Conservation (phyloP, 2,329 filamentous ascomycete species). For the Xylaria sp. region DNA sequence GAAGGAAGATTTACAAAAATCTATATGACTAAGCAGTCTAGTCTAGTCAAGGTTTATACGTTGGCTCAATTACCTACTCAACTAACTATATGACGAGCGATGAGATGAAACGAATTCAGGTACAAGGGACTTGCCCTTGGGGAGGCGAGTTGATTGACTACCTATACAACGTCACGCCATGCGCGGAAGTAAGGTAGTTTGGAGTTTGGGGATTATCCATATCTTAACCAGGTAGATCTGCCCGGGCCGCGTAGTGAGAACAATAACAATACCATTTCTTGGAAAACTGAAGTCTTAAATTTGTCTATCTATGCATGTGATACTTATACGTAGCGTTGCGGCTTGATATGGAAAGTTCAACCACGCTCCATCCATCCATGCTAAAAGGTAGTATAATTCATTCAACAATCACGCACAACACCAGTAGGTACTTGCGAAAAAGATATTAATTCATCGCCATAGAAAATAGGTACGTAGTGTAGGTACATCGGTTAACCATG, state of each 20-base stretch:
- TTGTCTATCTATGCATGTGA: not conserved
- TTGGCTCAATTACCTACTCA: conserved; percentile 6
- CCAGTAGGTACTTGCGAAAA: not conserved
- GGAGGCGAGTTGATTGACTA: not conserved
- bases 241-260: not conserved
- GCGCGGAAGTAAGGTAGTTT: not conserved
- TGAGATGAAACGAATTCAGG: conserved; percentile 2
- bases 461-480: too few species aligned
- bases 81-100: conserved; percentile 20
- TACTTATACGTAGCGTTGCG: too few species aligned
- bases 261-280: not conserved
- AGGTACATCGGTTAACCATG: not conserved
- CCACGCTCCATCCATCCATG: not conserved
- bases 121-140: not conserved
- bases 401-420: not conserved
- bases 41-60: not conserved
- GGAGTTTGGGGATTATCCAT: not conserved
- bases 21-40: not conserved
- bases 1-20: not conserved
- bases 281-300: not conserved
- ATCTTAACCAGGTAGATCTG: not conserved
- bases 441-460: not conserved
- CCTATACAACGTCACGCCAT: not conserved
- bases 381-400: too few species aligned
- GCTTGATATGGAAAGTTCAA: too few species aligned